Percentiles rank a stretch among this genome's conserved stretches.
Conservation (phyloP, 139 green algal species). For the Edaphochlamys debaryana region DNA sequence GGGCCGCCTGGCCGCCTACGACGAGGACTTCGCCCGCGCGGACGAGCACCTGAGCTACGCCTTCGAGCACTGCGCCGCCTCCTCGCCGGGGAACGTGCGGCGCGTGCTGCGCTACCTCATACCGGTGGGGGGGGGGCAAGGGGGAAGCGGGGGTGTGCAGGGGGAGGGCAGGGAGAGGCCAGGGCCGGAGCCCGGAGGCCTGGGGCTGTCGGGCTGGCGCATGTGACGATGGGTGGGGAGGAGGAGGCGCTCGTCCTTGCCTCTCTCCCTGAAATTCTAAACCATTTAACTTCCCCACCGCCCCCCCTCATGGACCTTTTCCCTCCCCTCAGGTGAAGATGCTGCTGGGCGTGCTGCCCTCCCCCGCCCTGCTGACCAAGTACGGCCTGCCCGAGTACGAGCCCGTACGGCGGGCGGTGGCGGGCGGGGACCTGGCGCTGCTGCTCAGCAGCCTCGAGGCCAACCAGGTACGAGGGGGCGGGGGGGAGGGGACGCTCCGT, state of each 20-base stretch:
- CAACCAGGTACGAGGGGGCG: constrained; percentile 43
- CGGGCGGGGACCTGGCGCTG: constrained; percentile 45
- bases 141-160: background rate
- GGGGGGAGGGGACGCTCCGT: too few species aligned
- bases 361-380: constrained; percentile 36
- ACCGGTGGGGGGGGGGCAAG: constrained; percentile 44
- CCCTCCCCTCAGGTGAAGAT: constrained; percentile 51
- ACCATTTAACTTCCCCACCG: too few species aligned
- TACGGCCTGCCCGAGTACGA: constrained; percentile 51
- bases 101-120: constrained; percentile 56
- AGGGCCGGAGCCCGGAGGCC: too few species aligned
- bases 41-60: constrained; percentile 55
- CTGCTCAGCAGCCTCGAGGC: constrained; percentile 39
- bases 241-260: too few species aligned
- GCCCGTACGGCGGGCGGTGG: constrained; percentile 43
- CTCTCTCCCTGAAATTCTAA: too few species aligned
- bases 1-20: constrained; percentile 53
- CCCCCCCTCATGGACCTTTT: too few species aligned
- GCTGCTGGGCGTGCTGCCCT: constrained; percentile 55
- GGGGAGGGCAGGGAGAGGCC: background rate
- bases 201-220: too few species aligned
- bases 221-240: too few species aligned
- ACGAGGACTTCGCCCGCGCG: constrained; percentile 55
- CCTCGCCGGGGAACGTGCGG: constrained; percentile 36
- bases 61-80: constrained; percentile 44